Evolutionary conservation across 768 basidiomycete genomes (phyloP).

Genomic region (Mycena albidolilacea): DNA sequence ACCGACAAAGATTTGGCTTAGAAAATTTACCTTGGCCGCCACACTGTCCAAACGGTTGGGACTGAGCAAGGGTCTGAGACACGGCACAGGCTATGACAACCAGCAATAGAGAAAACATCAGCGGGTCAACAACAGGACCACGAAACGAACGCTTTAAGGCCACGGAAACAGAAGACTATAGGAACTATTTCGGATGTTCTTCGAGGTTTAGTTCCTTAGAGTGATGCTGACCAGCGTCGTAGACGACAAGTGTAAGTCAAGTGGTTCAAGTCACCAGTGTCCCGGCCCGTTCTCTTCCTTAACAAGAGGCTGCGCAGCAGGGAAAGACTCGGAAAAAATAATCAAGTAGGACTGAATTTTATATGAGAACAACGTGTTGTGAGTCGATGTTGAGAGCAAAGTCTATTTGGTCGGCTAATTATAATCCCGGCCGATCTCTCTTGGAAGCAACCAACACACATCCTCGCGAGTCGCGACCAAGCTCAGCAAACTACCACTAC

Average conservation of each 20-base stretch:
- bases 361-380: no score
- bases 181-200: slow-evolving; percentile 21
- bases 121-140: not conserved
- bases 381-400: no score
- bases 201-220: slow-evolving; percentile 6
- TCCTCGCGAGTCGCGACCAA: not conserved
- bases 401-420: no score
- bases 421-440: no score
- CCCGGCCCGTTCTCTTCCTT: not conserved
- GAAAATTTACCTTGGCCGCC: slow-evolving; percentile 45
- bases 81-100: not conserved
- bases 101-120: slow-evolving; percentile 1
- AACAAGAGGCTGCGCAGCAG: no score
- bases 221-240: not conserved
- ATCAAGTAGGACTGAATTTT: no score
- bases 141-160: not conserved
- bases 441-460: not conserved
- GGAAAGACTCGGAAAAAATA: no score
- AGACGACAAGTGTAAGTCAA: not conserved
- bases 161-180: not conserved
- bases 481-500: slow-evolving; percentile 3
- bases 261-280: not conserved
- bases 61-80: slow-evolving; percentile 32
- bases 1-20: no score
- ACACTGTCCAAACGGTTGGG: slow-evolving; percentile 48